Evolutionary conservation across 169 alveolate genomes (phyloP).

Genomic region (Plasmodium falciparum): DNA sequence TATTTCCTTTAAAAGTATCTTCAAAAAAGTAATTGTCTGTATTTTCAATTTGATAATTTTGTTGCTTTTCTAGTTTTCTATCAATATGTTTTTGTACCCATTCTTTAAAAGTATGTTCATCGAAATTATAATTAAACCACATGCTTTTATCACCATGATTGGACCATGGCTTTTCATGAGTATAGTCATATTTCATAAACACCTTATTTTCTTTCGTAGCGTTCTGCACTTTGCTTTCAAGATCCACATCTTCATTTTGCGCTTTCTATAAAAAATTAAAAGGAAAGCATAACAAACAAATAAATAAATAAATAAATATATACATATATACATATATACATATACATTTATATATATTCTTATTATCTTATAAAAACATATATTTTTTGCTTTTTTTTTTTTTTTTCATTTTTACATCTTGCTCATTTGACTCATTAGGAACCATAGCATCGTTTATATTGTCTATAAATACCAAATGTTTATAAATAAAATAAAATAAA

Average conservation of each 20-base stretch:
- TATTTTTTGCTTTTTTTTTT: too few species aligned
- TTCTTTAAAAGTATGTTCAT: constrained; percentile 59
- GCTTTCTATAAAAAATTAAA: constrained; percentile 7
- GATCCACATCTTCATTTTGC: constrained; percentile 21
- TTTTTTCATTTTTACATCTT: constrained; percentile 25
- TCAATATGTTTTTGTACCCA: constrained; percentile 73
- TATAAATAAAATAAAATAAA: not conserved
- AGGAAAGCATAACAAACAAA: not conserved
- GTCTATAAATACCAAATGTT: not conserved
- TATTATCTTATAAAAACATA: too few species aligned
- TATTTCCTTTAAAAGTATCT: constrained; percentile 13
- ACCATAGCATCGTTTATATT: too few species aligned
- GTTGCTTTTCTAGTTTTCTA: constrained; percentile 35
- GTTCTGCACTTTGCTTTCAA: constrained; percentile 38
- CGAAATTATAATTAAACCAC: constrained; percentile 75
- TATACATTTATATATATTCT: too few species aligned
- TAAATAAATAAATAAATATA: too few species aligned
- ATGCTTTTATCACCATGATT: constrained; percentile 61
- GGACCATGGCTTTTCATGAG: constrained; percentile 63
- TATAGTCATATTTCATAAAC: constrained; percentile 64
- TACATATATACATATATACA: too few species aligned
- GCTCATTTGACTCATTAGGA: not conserved
- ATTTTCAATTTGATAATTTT: constrained; percentile 68
- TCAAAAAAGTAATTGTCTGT: constrained; percentile 38
- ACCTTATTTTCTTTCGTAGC: constrained; percentile 74